These are phyloP conservation scores for Epichloe glyceriae DNA, from an alignment of 2,329 filamentous ascomycete species.

Conservation along the genomic window DNA sequence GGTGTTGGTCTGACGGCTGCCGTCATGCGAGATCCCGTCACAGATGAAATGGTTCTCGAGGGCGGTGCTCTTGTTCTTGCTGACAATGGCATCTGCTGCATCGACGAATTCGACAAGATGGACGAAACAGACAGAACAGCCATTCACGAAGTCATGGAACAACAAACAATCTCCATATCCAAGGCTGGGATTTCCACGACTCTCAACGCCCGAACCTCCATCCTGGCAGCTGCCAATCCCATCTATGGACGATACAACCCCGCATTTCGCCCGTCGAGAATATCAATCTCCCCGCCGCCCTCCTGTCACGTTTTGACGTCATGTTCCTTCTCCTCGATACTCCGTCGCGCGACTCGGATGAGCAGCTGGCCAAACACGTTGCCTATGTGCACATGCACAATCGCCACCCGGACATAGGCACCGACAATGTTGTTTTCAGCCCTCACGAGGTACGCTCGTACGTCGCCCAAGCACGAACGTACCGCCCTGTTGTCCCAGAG, in stretches of 20 bases:
- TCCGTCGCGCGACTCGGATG: slow-evolving; percentile 76
- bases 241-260: slow-evolving; percentile 98
- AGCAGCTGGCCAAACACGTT: slow-evolving; percentile 90
- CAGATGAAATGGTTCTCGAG: slow-evolving; percentile 74
- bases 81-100: slow-evolving; percentile 76
- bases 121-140: slow-evolving; percentile 71
- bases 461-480: slow-evolving; percentile 83
- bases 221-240: slow-evolving; percentile 91
- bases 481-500: slow-evolving; percentile 73
- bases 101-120: slow-evolving; percentile 86
- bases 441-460: slow-evolving; percentile 93
- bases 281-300: slow-evolving; percentile 94
- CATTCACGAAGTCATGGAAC: slow-evolving; percentile 82
- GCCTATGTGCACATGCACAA: slow-evolving; percentile 96
- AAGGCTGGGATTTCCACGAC: slow-evolving; percentile 62
- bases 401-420: slow-evolving; percentile 65
- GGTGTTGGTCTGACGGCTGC: slow-evolving; percentile 73
- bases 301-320: slow-evolving; percentile 93
- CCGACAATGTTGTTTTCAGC: slow-evolving; percentile 59
- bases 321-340: slow-evolving; percentile 95
- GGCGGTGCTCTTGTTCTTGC: slow-evolving; percentile 68
- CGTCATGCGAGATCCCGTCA: slow-evolving; percentile 73
- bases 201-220: slow-evolving; percentile 88
- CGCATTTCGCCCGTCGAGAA: slow-evolving; percentile 96
- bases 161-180: slow-evolving; percentile 75